Conservation (phyloP, 805 yeast species). For the Candida tammaniensis region DNA sequence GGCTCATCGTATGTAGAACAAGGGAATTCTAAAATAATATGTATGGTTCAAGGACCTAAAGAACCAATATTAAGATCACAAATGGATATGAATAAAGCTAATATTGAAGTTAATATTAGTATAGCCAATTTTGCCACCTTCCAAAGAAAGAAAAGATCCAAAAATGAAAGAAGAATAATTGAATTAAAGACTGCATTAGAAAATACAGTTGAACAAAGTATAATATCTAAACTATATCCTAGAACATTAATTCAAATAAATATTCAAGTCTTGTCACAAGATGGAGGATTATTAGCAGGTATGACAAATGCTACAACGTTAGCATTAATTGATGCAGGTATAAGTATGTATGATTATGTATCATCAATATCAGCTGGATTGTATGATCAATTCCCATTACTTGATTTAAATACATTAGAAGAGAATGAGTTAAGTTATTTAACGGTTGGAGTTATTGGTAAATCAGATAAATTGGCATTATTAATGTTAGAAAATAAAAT, state of each 20-base stretch:
- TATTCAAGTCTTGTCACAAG: slow-evolving; percentile 79
- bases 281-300: slow-evolving; percentile 82
- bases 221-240: slow-evolving; percentile 73
- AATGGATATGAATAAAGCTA: slow-evolving; percentile 49
- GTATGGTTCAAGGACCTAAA: slow-evolving; percentile 85
- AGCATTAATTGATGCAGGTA: slow-evolving; percentile 92
- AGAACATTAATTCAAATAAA: slow-evolving; percentile 76
- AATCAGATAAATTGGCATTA: slow-evolving; percentile 72
- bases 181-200: slow-evolving; percentile 67
- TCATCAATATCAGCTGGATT: slow-evolving; percentile 78
- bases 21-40: slow-evolving; percentile 86
- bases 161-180: slow-evolving; percentile 65
- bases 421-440: slow-evolving; percentile 79
- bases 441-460: slow-evolving; percentile 83
- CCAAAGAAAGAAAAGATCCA: slow-evolving; percentile 67
- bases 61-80: slow-evolving; percentile 68
- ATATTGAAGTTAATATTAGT: slow-evolving; percentile 60
- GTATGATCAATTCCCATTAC: slow-evolving; percentile 68
- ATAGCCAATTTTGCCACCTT: slow-evolving; percentile 80
- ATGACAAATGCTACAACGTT: slow-evolving; percentile 83
- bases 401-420: slow-evolving; percentile 81
- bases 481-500: slow-evolving; percentile 78
- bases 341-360: slow-evolving; percentile 89
- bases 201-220: slow-evolving; percentile 70
- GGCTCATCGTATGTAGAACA: slow-evolving; percentile 92